Evolutionary conservation across 129 eudicot species (phyloP).

Genomic region (Lactuca sativa): DNA sequence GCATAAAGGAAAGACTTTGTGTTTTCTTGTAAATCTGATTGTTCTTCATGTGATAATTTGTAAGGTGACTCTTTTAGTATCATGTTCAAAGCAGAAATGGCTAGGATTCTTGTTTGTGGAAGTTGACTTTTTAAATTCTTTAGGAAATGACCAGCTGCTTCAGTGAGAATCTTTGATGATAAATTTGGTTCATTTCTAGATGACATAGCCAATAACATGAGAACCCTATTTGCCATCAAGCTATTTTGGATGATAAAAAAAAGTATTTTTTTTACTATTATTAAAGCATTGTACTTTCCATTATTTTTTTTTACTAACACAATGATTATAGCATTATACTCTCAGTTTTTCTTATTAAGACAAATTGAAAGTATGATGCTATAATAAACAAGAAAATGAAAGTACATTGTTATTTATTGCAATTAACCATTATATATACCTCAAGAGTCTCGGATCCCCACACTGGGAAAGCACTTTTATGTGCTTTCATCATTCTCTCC

Average conservation of each 20-base stretch:
- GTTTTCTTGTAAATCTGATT: no score
- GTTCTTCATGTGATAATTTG: constrained; percentile 25
- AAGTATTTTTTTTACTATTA: no score
- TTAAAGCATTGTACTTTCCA: no score
- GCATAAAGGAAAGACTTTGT: no score
- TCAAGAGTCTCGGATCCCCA: constrained; percentile 61
- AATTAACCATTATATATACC: constrained; percentile 28
- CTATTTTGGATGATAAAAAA: constrained; percentile 29
- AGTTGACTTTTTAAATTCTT: constrained; percentile 89
- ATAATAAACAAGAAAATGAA: neutral
- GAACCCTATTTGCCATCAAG: constrained; percentile 96
- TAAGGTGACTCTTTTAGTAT: constrained; percentile 93
- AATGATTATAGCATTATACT: no score
- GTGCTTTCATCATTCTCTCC: constrained; percentile 44
- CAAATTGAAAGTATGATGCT: neutral
- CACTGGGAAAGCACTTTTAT: constrained; percentile 37
- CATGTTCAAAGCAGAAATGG: constrained; percentile 89
- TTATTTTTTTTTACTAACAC: no score
- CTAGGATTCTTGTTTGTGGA: constrained; percentile 94
- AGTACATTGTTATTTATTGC: neutral
- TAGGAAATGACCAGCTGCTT: constrained; percentile 73
- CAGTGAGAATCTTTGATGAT: constrained; percentile 58
- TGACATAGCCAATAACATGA: constrained; percentile 81
- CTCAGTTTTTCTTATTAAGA: no score
- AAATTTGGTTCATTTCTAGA: constrained; percentile 72